Percentiles rank a stretch among this genome's conserved stretches.
phyloP scores from a whole-genome alignment of 2,329 filamentous ascomycete species.

The Claviceps africana region DNA sequence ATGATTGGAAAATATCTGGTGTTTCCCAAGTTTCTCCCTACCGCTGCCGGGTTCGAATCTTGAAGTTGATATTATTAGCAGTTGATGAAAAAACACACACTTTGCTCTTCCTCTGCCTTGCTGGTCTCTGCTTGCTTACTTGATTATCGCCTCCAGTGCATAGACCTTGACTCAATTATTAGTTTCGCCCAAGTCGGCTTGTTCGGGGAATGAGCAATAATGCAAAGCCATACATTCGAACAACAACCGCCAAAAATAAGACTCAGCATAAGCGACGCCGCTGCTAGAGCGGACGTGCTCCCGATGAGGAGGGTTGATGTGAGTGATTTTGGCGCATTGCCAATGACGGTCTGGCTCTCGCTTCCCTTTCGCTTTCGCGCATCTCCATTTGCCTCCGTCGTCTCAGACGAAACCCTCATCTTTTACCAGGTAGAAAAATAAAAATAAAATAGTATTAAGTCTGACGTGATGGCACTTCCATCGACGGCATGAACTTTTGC shows the following conservation, averaged over 20 bases:
- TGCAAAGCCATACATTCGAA: constrained; percentile 54
- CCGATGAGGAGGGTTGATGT: background rate
- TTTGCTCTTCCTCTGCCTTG: background rate
- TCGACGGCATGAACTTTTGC: background rate
- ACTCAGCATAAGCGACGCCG: constrained; percentile 52
- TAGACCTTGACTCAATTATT: constrained; percentile 54
- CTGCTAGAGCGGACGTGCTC: constrained; percentile 27
- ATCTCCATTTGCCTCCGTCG: background rate
- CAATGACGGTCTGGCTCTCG: background rate
- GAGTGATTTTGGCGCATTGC: background rate
- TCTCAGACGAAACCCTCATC: background rate
- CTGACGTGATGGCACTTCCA: background rate
- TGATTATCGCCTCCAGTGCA: constrained; percentile 85
- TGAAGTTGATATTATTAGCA: constrained; percentile 5
- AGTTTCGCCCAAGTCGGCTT: background rate
- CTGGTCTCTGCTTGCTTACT: constrained; percentile 41
- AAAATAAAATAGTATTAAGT: no score
- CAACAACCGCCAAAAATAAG: constrained; percentile 95
- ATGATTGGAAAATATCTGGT: background rate
- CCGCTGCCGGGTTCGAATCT: constrained; percentile 77
- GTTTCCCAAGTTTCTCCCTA: constrained; percentile 20
- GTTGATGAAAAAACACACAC: background rate
- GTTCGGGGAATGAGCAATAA: background rate
- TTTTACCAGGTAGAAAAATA: no score
- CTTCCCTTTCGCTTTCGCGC: constrained; percentile 1